Base-by-base conservation (phyloP, 441 rosid genomes). In the Populus tomentosa region DNA sequence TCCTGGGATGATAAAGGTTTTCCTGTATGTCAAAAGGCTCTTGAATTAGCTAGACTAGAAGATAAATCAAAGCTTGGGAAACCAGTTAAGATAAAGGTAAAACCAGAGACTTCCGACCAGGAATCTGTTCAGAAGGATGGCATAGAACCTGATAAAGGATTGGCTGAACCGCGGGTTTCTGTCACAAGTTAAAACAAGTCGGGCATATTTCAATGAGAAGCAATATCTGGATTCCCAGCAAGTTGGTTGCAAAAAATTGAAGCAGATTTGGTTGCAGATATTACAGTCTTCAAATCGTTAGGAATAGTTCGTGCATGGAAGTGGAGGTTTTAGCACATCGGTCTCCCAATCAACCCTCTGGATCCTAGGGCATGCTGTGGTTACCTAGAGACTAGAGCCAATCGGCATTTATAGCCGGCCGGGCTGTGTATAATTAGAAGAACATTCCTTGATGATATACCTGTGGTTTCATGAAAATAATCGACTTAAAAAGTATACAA, bases 1-100 rank as follows among this genome's bases (percentile, higher is more conserved):
- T 91, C 95, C 1, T 89, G 94, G 93, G 93, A 92, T 62, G 97
- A 90, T 81, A 90, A 89, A 21, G 91, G 93, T 20, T 92, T 92
- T 78, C 98, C 93, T 0, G 90, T 95, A 32, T 92, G 97, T 62
- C 80, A 82, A 76, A 91, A 85, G 85, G 98, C 99, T 42, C 91
- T 93, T 73, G 87, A 93, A 82, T 80, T 91, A 20, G 97, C 99
- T 20, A 85, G 82, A 68, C 77, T 88, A 84, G 90, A 88, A 83
- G 93, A 95, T 70, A 93, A 90, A 84, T 86, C 93, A 14, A 89
- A 83, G 84, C 92, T 95, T 5, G 97, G 97, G 74, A 92, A 94
- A 83, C 97, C 97, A 0, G 91, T 92, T 72, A 95, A 94, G 88
- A 94, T 95, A 77, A 90, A 33, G 87, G 85, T 80, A 36, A 81